Evolutionary conservation across 768 basidiomycete genomes (phyloP).

Genomic region (Dentipellis sp.): DNA sequence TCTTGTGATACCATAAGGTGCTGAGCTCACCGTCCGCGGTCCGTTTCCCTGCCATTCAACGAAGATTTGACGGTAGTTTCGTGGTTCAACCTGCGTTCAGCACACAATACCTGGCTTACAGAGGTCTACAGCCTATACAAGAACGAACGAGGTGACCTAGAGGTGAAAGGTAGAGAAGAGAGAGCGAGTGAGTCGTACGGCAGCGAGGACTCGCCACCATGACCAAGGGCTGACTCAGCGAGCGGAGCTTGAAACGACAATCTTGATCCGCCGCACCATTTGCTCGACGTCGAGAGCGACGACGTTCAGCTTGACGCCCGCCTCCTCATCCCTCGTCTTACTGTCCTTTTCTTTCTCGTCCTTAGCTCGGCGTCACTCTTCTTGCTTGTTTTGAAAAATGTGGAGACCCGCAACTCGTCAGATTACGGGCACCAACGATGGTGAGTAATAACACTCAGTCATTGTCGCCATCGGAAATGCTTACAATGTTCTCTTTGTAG

Average conservation of each 20-base stretch:
- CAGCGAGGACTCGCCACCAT: not conserved
- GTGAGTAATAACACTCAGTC: slow-evolving; percentile 33
- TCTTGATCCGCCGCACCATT: not conserved
- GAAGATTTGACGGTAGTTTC: not conserved
- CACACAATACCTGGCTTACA: too few species aligned
- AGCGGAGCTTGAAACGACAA: not conserved
- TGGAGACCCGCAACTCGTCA: slow-evolving; percentile 86
- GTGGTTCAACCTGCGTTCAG: too few species aligned
- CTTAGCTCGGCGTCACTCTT: not conserved
- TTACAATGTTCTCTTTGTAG: slow-evolving; percentile 21
- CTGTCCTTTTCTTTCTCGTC: not conserved
- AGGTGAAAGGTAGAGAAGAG: not conserved
- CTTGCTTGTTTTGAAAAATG: slow-evolving; percentile 34
- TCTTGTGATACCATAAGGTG: too few species aligned
- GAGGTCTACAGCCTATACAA: not conserved
- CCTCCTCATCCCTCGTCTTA: slow-evolving; percentile 11
- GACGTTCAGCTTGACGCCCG: not conserved
- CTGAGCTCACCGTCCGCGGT: not conserved
- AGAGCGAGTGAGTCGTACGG: not conserved
- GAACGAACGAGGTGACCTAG: not conserved
- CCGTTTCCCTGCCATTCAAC: slow-evolving; percentile 18
- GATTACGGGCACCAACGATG: slow-evolving; percentile 90
- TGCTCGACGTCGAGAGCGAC: not conserved
- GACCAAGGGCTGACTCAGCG: not conserved
- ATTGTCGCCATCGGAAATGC: not conserved